Percentiles rank a stretch among this genome's conserved stretches.
phyloP scores from a whole-genome alignment of 306 rosid genomes.

The Benincasa hispida region DNA sequence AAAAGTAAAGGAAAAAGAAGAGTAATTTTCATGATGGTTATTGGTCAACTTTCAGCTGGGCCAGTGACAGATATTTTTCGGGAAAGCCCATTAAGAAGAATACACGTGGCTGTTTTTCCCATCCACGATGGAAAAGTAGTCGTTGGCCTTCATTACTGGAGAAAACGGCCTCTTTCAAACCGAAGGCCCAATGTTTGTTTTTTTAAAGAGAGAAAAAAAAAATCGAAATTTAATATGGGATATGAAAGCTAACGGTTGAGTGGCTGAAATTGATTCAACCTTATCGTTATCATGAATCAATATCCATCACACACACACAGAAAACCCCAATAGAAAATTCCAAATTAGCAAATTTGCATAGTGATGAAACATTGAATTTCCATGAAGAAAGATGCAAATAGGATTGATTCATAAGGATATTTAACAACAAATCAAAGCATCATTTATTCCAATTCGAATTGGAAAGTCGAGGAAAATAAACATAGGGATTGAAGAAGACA shows the following conservation, averaged over 20 bases:
- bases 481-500: neutral
- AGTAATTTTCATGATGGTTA: neutral
- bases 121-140: neutral
- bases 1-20: neutral
- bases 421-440: neutral
- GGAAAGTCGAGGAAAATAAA: constrained; percentile 2
- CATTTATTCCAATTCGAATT: constrained; percentile 5
- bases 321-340: neutral
- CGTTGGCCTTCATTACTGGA: neutral
- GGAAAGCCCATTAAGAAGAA: neutral
- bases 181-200: neutral
- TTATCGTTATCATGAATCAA: neutral
- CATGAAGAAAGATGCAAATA: neutral
- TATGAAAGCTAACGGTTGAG: neutral
- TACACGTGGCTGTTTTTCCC: neutral
- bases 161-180: neutral
- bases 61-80: neutral
- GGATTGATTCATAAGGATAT: neutral
- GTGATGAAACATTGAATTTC: neutral
- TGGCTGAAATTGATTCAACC: neutral
- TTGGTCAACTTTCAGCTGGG: neutral
- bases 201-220: neutral
- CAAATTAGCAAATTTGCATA: no score
- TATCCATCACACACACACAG: neutral
- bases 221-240: neutral